A percentile compares a stretch with the other conserved stretches of the same genome.
phyloP scores from a whole-genome alignment of 2,329 filamentous ascomycete genomes.

The Claviceps africana region DNA sequence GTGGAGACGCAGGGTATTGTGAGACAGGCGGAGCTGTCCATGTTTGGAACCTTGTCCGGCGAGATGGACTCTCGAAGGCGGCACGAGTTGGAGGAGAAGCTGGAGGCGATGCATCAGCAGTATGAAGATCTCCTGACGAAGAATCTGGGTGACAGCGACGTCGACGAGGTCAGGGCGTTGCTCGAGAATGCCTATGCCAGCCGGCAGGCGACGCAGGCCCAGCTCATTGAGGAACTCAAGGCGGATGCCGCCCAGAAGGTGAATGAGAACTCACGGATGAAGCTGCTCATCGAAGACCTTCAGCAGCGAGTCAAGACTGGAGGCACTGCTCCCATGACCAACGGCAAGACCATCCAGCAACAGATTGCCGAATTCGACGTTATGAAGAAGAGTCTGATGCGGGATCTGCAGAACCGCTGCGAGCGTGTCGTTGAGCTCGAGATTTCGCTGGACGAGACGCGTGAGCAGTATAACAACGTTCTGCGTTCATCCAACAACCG shows the following conservation, averaged over 20 bases:
- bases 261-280: slow-evolving; percentile 71
- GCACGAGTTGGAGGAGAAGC: slow-evolving; percentile 61
- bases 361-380: slow-evolving; percentile 97
- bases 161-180: slow-evolving; percentile 69
- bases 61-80: slow-evolving; percentile 53
- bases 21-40: slow-evolving; percentile 77
- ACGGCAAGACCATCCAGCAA: slow-evolving; percentile 88
- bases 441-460: slow-evolving; percentile 91
- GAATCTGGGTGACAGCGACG: slow-evolving; percentile 64
- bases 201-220: slow-evolving; percentile 58
- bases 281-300: slow-evolving; percentile 65
- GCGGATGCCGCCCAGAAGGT: slow-evolving; percentile 62
- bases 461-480: slow-evolving; percentile 98
- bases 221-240: slow-evolving; percentile 65
- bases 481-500: slow-evolving; percentile 93
- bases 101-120: slow-evolving; percentile 62
- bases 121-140: slow-evolving; percentile 72
- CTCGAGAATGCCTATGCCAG: slow-evolving; percentile 65
- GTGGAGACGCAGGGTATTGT: slow-evolving; percentile 86
- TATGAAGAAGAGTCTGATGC: slow-evolving; percentile 99
- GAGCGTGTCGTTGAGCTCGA: slow-evolving; percentile 96
- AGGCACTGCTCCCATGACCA: slow-evolving; percentile 46
- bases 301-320: slow-evolving; percentile 55
- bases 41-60: slow-evolving; percentile 55
- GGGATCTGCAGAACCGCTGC: slow-evolving; percentile 93